Conservation (phyloP, 176 grass and related monocot genomes). For the Pontederia paniculata region DNA sequence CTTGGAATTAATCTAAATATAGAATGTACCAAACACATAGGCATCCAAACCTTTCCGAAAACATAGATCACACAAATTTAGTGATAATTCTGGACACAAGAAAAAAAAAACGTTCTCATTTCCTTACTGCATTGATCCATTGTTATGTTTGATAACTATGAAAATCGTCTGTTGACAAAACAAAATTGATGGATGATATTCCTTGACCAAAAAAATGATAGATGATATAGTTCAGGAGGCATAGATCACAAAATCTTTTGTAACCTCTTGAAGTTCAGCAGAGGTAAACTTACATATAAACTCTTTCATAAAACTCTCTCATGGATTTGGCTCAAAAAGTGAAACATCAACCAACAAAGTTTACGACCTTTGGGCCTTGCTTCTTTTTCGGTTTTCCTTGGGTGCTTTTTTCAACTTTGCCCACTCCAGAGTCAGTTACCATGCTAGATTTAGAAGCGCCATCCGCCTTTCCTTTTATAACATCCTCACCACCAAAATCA, state of each 20-base stretch:
- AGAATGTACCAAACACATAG: no score
- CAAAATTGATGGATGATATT: background rate
- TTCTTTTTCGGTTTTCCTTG: conserved; percentile 40
- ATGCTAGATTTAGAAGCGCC: conserved; percentile 23
- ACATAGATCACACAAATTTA: no score
- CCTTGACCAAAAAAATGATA: conserved; percentile 27
- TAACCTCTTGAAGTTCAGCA: no score
- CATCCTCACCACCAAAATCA: conserved; percentile 64
- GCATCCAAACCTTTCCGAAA: no score
- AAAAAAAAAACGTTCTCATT: no score
- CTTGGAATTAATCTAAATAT: no score
- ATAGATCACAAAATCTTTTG: no score
- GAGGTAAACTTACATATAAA: no score
- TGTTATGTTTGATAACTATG: no score
- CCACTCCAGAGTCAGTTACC: conserved; percentile 3
- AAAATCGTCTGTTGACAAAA: background rate
- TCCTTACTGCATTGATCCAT: no score
- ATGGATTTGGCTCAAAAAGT: background rate
- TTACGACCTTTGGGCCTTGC: conserved; percentile 64
- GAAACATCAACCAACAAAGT: conserved; percentile 25
- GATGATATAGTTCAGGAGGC: no score
- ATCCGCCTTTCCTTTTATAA: conserved; percentile 27
- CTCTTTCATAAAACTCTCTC: background rate
- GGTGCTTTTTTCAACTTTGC: conserved; percentile 22
- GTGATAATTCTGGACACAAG: no score